These are phyloP conservation scores for Elsinoe necatrix DNA, from an alignment of 2,329 filamentous ascomycete genomes.

Conservation along the genomic window DNA sequence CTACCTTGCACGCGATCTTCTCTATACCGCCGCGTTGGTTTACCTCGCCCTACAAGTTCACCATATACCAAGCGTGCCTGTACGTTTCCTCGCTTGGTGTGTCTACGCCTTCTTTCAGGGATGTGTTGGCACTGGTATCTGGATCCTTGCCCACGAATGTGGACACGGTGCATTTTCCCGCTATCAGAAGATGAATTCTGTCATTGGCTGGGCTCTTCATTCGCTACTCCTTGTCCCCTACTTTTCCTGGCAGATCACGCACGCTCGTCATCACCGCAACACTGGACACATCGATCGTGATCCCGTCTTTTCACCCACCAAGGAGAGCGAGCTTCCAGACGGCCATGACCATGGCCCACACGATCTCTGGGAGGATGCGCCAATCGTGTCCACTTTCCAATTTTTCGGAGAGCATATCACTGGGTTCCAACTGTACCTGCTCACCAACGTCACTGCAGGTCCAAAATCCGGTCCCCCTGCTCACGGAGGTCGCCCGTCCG, in stretches of 20 bases:
- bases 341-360: constrained; percentile 17
- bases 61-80: constrained; percentile 59
- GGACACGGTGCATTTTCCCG: constrained; percentile 61
- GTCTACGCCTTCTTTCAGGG: constrained; percentile 58
- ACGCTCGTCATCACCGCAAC: constrained; percentile 61
- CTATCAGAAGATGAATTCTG: constrained; percentile 49
- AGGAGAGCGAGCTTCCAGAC: constrained; percentile 16
- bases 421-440: constrained; percentile 25
- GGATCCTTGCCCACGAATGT: constrained; percentile 64
- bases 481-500: constrained; percentile 18
- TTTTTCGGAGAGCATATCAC: constrained; percentile 24
- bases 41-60: constrained; percentile 82
- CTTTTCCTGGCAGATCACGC: constrained; percentile 65
- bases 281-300: constrained; percentile 35
- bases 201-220: constrained; percentile 57
- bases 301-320: constrained; percentile 32
- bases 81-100: constrained; percentile 56
- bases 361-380: constrained; percentile 25
- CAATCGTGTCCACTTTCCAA: constrained; percentile 20
- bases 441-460: constrained; percentile 22
- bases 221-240: constrained; percentile 59
- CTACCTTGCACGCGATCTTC: constrained; percentile 79
- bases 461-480: not conserved
- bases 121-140: constrained; percentile 58
- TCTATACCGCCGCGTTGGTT: constrained; percentile 65